Percentiles rank a stretch among this genome's conserved stretches.
These are phyloP conservation scores for Pulveroboletus sp. DNA, from an alignment of 768 basidiomycete species.

Conservation along the genomic window DNA sequence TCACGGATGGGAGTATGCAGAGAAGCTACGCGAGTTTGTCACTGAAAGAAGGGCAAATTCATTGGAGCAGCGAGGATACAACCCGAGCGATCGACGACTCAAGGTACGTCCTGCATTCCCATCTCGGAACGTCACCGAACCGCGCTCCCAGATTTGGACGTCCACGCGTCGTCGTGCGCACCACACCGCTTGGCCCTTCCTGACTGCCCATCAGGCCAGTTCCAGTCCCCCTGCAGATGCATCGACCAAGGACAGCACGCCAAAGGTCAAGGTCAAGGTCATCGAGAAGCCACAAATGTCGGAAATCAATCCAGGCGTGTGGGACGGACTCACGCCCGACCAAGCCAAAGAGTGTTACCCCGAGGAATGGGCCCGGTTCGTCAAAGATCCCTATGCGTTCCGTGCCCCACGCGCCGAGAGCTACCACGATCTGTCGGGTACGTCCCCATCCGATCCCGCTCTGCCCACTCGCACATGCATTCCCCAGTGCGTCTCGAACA, in stretches of 20 bases:
- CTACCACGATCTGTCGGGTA: slow-evolving; percentile 92
- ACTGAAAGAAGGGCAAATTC: slow-evolving; percentile 77
- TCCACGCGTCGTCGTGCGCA: slow-evolving; percentile 90
- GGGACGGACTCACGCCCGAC: slow-evolving; percentile 92
- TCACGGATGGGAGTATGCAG: slow-evolving; percentile 94
- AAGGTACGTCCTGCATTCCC: slow-evolving; percentile 48
- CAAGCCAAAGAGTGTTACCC: slow-evolving; percentile 90
- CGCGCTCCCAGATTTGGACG: slow-evolving; percentile 81
- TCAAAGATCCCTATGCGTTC: slow-evolving; percentile 90
- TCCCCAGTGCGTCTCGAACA: slow-evolving; percentile 89
- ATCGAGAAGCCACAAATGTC: slow-evolving; percentile 96
- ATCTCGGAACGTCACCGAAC: background rate
- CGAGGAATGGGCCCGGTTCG: slow-evolving; percentile 90
- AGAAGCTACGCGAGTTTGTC: slow-evolving; percentile 86
- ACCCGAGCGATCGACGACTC: slow-evolving; percentile 56
- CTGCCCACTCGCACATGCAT: background rate
- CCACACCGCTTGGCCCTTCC: slow-evolving; percentile 96
- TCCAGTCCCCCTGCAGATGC: slow-evolving; percentile 2
- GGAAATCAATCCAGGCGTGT: slow-evolving; percentile 97
- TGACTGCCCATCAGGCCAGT: slow-evolving; percentile 36
- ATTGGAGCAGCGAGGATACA: slow-evolving; percentile 67
- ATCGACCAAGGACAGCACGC: slow-evolving; percentile 2
- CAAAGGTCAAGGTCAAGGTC: slow-evolving; percentile 65
- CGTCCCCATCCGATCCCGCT: slow-evolving; percentile 13
- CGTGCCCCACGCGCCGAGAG: slow-evolving; percentile 93